Evolutionary conservation across 2,329 filamentous ascomycete species (phyloP), one percentile per base, ranked within the genome.

Genomic region (Didymella segeticola): DNA sequence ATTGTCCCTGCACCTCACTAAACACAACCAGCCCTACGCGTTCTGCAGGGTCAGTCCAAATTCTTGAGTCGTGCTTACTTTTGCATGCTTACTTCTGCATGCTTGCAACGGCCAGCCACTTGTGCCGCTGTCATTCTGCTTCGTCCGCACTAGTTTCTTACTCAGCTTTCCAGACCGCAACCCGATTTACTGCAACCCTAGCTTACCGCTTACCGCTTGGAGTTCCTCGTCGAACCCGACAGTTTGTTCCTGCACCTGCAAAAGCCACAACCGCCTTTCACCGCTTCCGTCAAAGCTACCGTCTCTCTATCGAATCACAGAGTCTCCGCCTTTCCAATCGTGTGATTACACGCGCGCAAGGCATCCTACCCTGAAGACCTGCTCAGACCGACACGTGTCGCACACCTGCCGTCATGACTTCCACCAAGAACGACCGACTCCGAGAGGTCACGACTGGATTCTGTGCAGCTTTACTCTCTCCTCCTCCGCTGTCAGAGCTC

Each of bases 381-480:
- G 45, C 37, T 34, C n/a, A n/a, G 38, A 25, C 50, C 23, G 23
- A 22, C 31, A 23, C 34, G 20, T 30, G 27, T 37, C 34, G 30
- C 41, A 38, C 9, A 47, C 22, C 43, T 23, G 34, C 25, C 41
- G 26, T 30, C 45, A 64, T 66, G 60, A 43, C 47, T 26, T 53
- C 59, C 38, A 47, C 37, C 26, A 60, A 56, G 22, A 63, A 45
- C 38, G 45, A 51, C 22, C 47, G 53, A 4, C 62, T 75, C 11
- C 67, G 70, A 30, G 57, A 48, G 23, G 55, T 56, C 39, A 59
- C 66, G 9, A 60, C 69, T 42, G 45, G 55, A 7, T 75, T 75
- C 53, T 73, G 70, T 60, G 20, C 54, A 37, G 64, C 70, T 11
- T 61, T 73, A 30, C 29, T 73, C 23, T 51, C 60, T 10, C 66